Evolutionary conservation across 371 early-diverging fungal genomes (phyloP).

Genomic region (Mucor circinelloides): DNA sequence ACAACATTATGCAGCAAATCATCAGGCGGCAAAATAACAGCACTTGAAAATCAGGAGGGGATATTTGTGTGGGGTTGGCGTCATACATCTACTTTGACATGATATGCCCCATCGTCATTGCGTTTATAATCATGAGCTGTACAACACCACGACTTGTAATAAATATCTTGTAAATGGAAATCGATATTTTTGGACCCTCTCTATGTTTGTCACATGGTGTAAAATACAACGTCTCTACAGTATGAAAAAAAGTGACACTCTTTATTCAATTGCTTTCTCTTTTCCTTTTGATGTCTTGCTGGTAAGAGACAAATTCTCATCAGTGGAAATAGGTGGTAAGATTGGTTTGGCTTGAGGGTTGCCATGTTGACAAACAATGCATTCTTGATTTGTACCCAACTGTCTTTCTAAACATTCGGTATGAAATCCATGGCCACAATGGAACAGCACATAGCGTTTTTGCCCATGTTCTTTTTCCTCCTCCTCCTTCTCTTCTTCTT

Average conservation of each 20-base stretch:
- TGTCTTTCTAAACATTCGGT: constrained; percentile 55
- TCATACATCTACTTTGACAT: background rate
- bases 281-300: constrained; percentile 6
- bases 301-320: background rate
- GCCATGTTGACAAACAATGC: constrained; percentile 32
- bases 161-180: background rate
- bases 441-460: constrained; percentile 53
- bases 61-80: background rate
- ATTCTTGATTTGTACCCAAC: constrained; percentile 22
- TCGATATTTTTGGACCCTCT: background rate
- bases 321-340: background rate
- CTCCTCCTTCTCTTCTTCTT: background rate
- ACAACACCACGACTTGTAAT: background rate
- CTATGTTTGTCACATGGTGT: background rate
- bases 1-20: background rate
- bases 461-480: background rate
- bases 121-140: background rate
- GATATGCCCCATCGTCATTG: background rate
- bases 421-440: constrained; percentile 66
- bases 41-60: background rate
- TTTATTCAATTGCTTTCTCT: constrained; percentile 10
- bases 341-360: constrained; percentile 15
- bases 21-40: background rate
- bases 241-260: background rate
- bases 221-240: background rate